Conservation (phyloP, 306 rosid species). For the Trichosanthes cucumerina region DNA sequence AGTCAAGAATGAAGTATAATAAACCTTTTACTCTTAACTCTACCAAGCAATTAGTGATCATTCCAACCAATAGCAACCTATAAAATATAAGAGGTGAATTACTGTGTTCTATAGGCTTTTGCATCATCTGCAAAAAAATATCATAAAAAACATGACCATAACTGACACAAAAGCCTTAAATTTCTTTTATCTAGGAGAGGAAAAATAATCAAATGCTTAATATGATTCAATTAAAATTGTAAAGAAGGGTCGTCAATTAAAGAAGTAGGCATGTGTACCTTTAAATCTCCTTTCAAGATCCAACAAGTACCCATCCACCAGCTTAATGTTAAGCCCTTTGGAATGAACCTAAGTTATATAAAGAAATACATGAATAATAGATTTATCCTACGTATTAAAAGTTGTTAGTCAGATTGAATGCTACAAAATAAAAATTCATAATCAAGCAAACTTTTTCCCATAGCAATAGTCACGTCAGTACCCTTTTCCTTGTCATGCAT, state of each 20-base stretch:
- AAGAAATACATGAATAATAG: neutral
- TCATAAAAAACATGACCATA: neutral
- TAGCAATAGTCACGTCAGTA: neutral
- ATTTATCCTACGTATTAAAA: neutral
- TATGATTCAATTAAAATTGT: neutral
- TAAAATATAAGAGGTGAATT: neutral
- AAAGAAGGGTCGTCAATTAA: neutral
- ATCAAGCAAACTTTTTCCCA: neutral
- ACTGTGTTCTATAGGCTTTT: neutral
- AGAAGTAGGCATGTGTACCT: slow-evolving; percentile 27
- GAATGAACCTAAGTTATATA: slow-evolving; percentile 61
- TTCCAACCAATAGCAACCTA: neutral
- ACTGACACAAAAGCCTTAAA: neutral
- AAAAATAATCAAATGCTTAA: neutral
- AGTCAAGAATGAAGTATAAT: neutral
- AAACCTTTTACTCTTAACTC: neutral
- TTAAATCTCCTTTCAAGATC: slow-evolving; percentile 56
- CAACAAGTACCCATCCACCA: slow-evolving; percentile 53
- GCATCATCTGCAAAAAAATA: neutral
- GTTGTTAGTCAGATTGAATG: neutral
- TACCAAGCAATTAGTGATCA: neutral
- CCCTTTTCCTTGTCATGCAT: neutral
- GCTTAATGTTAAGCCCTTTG: slow-evolving; percentile 51
- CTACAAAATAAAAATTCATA: neutral
- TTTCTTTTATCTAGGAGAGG: neutral